Evolutionary conservation across 495 filamentous ascomycete genomes (phyloP).

Genomic region (Copromyces sp.): DNA sequence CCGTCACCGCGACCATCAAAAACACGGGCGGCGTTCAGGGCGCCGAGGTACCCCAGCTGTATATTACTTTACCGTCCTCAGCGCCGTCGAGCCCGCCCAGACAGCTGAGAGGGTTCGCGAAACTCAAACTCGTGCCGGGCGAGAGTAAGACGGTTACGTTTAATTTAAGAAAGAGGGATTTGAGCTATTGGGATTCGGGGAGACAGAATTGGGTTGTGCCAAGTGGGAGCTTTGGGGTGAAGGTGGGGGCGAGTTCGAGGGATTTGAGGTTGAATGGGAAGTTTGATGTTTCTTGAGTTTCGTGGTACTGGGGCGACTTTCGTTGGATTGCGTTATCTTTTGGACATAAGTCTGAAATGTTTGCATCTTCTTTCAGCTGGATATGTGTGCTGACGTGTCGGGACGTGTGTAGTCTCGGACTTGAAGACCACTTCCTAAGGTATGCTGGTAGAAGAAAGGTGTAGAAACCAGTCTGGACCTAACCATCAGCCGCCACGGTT

Average conservation of each 20-base stretch:
- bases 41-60: conserved; percentile 65
- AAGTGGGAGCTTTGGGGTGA: conserved; percentile 34
- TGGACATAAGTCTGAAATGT: background rate
- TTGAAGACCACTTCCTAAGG: background rate
- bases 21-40: conserved; percentile 63
- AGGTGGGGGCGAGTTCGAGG: conserved; percentile 41
- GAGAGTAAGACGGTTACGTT: conserved; percentile 36
- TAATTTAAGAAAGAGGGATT: conserved; percentile 39
- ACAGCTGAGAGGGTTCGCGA: conserved; percentile 50
- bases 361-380: background rate
- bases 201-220: conserved; percentile 45
- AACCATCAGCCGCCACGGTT: background rate
- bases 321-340: background rate
- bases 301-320: too few species aligned
- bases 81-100: conserved; percentile 41
- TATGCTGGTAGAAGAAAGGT: background rate
- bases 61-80: conserved; percentile 31
- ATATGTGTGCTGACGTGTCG: background rate
- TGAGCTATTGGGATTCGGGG: conserved; percentile 46
- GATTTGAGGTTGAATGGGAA: conserved; percentile 28
- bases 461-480: background rate
- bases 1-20: conserved; percentile 47
- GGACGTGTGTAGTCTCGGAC: background rate
- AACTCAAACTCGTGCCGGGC: conserved; percentile 39
- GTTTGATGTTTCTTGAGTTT: conserved; percentile 19